Percentiles rank a stretch among this genome's conserved stretches.
These are phyloP conservation scores for Mycena belliarum DNA, from an alignment of 768 basidiomycete genomes.

Conservation along the genomic window DNA sequence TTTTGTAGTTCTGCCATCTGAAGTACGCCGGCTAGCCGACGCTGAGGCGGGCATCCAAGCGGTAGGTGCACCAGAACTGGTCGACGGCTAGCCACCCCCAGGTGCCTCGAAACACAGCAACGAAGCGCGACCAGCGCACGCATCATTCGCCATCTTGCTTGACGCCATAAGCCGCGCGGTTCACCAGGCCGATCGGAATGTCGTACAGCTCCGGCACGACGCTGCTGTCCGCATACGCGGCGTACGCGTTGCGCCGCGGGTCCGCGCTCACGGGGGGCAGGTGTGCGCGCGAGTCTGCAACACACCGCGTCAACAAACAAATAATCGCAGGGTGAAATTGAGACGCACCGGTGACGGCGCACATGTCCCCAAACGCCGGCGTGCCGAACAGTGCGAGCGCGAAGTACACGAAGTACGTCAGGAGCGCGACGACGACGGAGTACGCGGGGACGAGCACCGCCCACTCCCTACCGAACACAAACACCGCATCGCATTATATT, in stretches of 20 bases:
- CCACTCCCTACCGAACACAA: slow-evolving; percentile 94
- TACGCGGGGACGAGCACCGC: slow-evolving; percentile 80
- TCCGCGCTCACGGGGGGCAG: slow-evolving; percentile 44
- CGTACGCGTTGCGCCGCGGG: slow-evolving; percentile 46
- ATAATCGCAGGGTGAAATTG: no score
- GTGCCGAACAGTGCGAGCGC: slow-evolving; percentile 72
- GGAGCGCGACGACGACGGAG: slow-evolving; percentile 65
- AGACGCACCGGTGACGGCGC: slow-evolving; percentile 64
- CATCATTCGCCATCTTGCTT: no score
- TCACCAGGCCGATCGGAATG: slow-evolving; percentile 80
- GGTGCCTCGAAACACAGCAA: no score
- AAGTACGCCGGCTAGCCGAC: no score
- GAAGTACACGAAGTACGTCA: slow-evolving; percentile 78
- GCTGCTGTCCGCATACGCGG: slow-evolving; percentile 44
- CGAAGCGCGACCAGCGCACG: no score
- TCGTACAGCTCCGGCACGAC: slow-evolving; percentile 73
- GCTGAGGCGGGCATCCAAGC: no score
- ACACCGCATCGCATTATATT: no score
- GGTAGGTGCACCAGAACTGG: no score
- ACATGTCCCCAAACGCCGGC: slow-evolving; percentile 67
- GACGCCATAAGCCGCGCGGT: slow-evolving; percentile 60
- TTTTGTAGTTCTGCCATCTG: no score
- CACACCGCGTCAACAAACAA: no score
- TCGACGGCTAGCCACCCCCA: no score
- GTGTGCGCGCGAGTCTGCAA: slow-evolving; percentile 57